Conservation (phyloP, 192 early-diverging fungal species). For the Mortierella alpina region DNA sequence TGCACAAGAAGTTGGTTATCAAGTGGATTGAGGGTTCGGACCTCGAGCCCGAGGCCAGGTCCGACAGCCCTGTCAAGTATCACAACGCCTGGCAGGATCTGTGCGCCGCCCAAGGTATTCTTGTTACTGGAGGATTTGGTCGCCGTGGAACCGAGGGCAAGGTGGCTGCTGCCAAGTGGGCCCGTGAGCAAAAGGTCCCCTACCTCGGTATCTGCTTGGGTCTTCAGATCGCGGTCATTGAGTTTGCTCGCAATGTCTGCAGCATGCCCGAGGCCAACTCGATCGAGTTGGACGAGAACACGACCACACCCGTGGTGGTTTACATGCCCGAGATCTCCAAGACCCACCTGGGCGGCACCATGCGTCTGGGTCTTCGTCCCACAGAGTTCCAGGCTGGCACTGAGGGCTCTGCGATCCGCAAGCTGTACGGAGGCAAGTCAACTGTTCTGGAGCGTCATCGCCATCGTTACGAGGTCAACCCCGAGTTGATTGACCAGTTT, state of each 20-base stretch:
- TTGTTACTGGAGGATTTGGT: constrained; percentile 98
- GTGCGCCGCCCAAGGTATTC: constrained; percentile 86
- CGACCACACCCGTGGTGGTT: constrained; percentile 82
- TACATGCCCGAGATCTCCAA: constrained; percentile 98
- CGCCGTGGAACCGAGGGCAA: constrained; percentile 95
- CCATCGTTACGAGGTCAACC: constrained; percentile 98
- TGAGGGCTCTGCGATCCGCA: constrained; percentile 71
- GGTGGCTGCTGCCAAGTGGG: constrained; percentile 93
- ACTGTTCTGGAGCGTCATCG: constrained; percentile 86
- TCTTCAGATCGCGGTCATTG: constrained; percentile 94
- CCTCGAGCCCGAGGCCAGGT: constrained; percentile 78
- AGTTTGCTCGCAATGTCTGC: constrained; percentile 94
- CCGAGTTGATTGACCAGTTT: constrained; percentile 76
- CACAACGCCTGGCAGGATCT: constrained; percentile 95
- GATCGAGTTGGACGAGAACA: constrained; percentile 82
- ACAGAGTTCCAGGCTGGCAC: constrained; percentile 78
- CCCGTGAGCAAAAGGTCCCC: constrained; percentile 94
- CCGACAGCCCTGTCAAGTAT: constrained; percentile 87
- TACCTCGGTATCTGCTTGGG: constrained; percentile 99
- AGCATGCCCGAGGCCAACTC: constrained; percentile 84
- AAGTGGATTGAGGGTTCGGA: constrained; percentile 95
- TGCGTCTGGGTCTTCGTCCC: constrained; percentile 88
- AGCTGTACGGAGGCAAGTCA: constrained; percentile 73
- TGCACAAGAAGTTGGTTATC: constrained; percentile 83
- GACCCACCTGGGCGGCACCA: constrained; percentile 94